Evolutionary conservation across 2,329 filamentous ascomycete genomes (phyloP).

Genomic region (Colletotrichum tropicale): DNA sequence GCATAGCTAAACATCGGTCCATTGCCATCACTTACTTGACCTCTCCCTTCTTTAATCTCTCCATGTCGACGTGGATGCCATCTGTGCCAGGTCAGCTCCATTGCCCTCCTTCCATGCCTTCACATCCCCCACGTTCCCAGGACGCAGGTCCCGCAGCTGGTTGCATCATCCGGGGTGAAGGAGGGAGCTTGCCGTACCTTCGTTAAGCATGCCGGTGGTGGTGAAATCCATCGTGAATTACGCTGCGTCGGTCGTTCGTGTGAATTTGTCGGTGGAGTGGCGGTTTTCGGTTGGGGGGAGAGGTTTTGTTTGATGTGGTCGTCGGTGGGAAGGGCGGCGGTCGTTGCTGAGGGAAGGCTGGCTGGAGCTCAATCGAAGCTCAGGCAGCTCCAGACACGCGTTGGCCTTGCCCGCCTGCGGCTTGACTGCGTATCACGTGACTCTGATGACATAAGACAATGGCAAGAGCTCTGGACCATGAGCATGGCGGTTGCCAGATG

Average conservation of each 20-base stretch:
- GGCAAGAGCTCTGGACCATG: not conserved
- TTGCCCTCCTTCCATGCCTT: not conserved
- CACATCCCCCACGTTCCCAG: not conserved
- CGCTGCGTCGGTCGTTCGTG: not conserved
- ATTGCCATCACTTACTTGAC: constrained; percentile 77
- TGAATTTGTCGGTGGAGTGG: constrained; percentile 18
- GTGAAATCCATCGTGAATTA: constrained; percentile 63
- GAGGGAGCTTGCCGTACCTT: constrained; percentile 50
- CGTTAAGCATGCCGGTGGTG: constrained; percentile 64
- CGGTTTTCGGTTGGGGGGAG: not conserved
- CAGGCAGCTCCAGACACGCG: constrained; percentile 53
- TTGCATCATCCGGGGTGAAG: not conserved
- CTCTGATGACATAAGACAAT: not conserved
- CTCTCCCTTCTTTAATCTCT: constrained; percentile 97
- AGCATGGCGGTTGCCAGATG: not conserved
- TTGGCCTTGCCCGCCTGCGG: constrained; percentile 23
- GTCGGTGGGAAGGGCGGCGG: constrained; percentile 22
- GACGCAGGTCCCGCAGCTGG: not conserved
- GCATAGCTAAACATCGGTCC: not conserved
- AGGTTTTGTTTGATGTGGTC: constrained; percentile 19
- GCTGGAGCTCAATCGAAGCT: constrained; percentile 44
- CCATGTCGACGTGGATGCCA: constrained; percentile 99
- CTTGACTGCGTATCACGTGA: constrained; percentile 27
- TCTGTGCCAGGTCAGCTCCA: constrained; percentile 57
- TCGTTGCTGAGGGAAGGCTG: constrained; percentile 29